Evolutionary conservation across 148 eudicot species (phyloP), one percentile per base, ranked within the genome.

Genomic region (Camellia lanceoleosa): DNA sequence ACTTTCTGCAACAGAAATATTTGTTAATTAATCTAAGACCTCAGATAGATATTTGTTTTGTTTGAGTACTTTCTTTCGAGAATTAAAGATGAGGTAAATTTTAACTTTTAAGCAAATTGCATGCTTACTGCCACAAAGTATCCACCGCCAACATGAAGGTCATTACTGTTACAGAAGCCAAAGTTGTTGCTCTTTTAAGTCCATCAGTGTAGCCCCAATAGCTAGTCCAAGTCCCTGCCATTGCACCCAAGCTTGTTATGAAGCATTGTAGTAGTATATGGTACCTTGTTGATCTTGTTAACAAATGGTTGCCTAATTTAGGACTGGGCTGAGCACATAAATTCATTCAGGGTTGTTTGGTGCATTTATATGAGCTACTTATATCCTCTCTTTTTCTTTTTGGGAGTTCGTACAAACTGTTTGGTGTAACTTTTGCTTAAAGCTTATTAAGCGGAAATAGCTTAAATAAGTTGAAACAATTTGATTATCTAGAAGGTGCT

Each of bases 71-170:
- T 23, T 73, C 41, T 54, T 2, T 16, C 1, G 7, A 38, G 43
- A 55, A 55, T 56, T 55, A 38, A 38, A 55, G 47, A 63, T 5
- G 18, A 14, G 62, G 15, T 59, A 16, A 30, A n/a, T 4, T 52
- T 49, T 46, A 23, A 56, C 49, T 52, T 4, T n/a, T 14, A 43
- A 68, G 68, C n/a, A 18, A 42, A 75, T 77, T 56, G 75, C 56
- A 46, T 72, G 23, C 83, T 78, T 87, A 90, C 97, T 92, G 82
- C 81, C 38, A 92, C 94, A 56, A 92, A 92, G 80, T 74, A 89
- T 79, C 90, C 92, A 74, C 92, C 92, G 98, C 94, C 87, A 95
- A 78, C 98, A 94, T 94, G 92, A 94, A 94, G 78, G 98, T 88
- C 98, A 94, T 94, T 13, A 94, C 97, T 43, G 95, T 87, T 60